Percentiles rank a stretch among this genome's conserved stretches.
phyloP scores from a whole-genome alignment of 1,139 yeast species.

The Schwanniomyces etchellsii region DNA sequence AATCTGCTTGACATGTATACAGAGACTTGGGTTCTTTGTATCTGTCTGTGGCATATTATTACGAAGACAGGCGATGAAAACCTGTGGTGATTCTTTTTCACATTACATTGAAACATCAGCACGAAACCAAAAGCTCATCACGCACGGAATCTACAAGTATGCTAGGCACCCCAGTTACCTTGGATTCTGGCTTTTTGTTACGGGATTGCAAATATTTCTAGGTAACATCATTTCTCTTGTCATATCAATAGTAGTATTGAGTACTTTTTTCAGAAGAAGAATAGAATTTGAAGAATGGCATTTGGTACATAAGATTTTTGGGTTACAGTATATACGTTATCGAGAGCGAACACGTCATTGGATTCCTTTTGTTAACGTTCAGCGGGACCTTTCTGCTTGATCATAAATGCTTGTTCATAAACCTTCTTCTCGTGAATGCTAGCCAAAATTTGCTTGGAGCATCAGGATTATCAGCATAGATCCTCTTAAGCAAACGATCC shows the following conservation, averaged over 20 bases:
- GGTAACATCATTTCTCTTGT: constrained; percentile 18
- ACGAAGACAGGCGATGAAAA: constrained; percentile 26
- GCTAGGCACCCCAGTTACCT: constrained; percentile 38
- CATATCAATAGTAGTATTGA: constrained; percentile 15
- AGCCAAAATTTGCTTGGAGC: constrained; percentile 83
- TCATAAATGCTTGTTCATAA: constrained; percentile 77
- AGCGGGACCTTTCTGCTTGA: not conserved
- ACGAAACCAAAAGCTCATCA: constrained; percentile 16
- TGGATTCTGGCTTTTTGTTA: constrained; percentile 34
- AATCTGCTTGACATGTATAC: not conserved
- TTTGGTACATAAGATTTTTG: constrained; percentile 22
- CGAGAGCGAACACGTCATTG: constrained; percentile 19
- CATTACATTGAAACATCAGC: constrained; percentile 18
- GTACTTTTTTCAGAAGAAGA: constrained; percentile 26
- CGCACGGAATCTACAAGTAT: constrained; percentile 25
- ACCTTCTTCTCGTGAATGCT: constrained; percentile 89
- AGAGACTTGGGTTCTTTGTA: constrained; percentile 11
- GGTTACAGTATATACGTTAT: constrained; percentile 23
- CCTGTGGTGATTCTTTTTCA: constrained; percentile 33
- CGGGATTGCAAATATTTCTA: constrained; percentile 29
- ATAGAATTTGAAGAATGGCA: constrained; percentile 34
- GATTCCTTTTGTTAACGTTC: constrained; percentile 21
- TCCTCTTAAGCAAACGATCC: constrained; percentile 65
- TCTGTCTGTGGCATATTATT: constrained; percentile 18
- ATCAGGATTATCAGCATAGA: constrained; percentile 52